Base-by-base conservation (phyloP, 2,329 filamentous ascomycete species). In the Sporothrix inflata region DNA sequence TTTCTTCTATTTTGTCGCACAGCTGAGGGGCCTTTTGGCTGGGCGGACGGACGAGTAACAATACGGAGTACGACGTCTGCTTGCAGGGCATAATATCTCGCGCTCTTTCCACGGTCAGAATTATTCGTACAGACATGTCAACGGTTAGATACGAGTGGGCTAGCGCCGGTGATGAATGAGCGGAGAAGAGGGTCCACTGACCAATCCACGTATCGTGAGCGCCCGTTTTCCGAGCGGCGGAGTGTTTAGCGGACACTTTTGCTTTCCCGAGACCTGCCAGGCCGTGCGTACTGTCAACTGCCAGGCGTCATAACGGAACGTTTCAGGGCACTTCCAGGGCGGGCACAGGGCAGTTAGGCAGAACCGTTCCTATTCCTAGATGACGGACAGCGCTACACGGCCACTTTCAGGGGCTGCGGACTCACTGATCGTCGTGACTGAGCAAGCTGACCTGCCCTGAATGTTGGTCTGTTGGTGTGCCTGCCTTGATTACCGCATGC, bases 1-100 rank as follows among this genome's bases (percentile, higher is more conserved):
- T 53, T 68, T 68, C 47, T 53, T 67, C 27, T n/a, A 38, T 53
- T 34, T 67, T 47, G 63, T 67, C 63, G 45, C 63, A 67, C 63
- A 51, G 63, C 38, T 21, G 60, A 21, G 34, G 19, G 19, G 34
- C 8, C n/a, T 7, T 40, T 60, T 5, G 55, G 9, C n/a, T 40
- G 60, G 27, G 16, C 27, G 34, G n/a, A 63, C 60, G n/a, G n/a
- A 42, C 60, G 38, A 63, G 60, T 42, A 27, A 42, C 38, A 42
- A 63, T 6, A 16, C 60, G 38, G 60, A 34, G 34, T 24, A 42
- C 34, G 57, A 42, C 34, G 57, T 24, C 57, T 24, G 34, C 57
- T 40, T 61, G 57, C 57, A 61, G 57, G 34, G 57, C 21, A 61
- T 42, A 60, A 40, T 34, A 57, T 19, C 49, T 53, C 53, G 53